Evolutionary conservation across 2,329 filamentous ascomycete species (phyloP), one percentile per base, ranked within the genome.

Genomic region (Monascus ruber): DNA sequence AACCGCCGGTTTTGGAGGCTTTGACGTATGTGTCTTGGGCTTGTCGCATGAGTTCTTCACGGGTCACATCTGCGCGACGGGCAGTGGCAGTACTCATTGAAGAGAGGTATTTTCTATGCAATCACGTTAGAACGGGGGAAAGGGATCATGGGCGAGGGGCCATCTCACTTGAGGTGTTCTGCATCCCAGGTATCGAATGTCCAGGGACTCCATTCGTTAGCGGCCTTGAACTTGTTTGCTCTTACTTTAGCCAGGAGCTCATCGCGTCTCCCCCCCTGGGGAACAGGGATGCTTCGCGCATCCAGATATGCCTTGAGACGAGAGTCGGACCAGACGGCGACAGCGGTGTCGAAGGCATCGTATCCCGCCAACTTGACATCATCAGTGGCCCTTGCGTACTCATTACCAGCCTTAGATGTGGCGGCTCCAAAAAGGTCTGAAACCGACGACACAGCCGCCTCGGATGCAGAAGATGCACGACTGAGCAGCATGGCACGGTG

Each of bases 231-330:
- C 25, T 75, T 69, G 57, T 85, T 70, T 53, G 83, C 75, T 50
- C 84, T 77, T n/a, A 86, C 85, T 42, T 81, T 70, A 26, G 83
- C 81, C 31, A 84, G 68, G 24, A 89, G 77, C 56, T 87, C 77
- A 51, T 87, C 81, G 31, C 73, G 73, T 65, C 79, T 85, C 42
- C 78, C 75, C 26, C 64, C 69, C 46, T 88, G 83, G 24, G 84
- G 83, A 33, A 86, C 78, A 9, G 83, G 81, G 33, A 89, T 68
- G 33, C 83, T 81, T 42, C 85, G 82, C 6, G 83, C 76, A 57
- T 88, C 84, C 5, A 89, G 74, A 53, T 80, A 89, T 2, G 76
- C 76, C 69, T 89, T 89, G 32, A 89, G 72, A 11, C 83, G 78
- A 52, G 75, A 85, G 31, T 87, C 77, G 3, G 82, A 84, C 84